These are phyloP conservation scores for Ogataea nonfermentans DNA, from an alignment of 805 yeast species.

Conservation along the genomic window DNA sequence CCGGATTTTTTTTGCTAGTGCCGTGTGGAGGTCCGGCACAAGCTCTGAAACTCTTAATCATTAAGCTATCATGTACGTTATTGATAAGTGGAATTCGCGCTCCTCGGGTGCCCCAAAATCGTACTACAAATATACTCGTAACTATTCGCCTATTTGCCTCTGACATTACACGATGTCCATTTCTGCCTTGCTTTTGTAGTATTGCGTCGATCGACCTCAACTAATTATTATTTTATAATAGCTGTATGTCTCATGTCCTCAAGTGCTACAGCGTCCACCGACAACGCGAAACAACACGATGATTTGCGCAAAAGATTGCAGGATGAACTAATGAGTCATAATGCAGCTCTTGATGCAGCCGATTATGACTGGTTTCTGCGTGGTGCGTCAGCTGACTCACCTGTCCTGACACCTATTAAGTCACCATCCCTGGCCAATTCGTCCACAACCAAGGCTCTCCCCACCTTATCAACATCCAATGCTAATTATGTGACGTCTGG, in stretches of 20 bases:
- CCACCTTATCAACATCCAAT: conserved; percentile 24
- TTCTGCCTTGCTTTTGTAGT: neutral
- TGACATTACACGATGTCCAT: too few species aligned
- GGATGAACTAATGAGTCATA: conserved; percentile 23
- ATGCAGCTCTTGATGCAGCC: conserved; percentile 21
- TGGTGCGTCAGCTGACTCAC: conserved; percentile 12
- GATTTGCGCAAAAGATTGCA: conserved; percentile 30
- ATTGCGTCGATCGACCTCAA: conserved; percentile 5
- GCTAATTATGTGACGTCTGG: conserved; percentile 10
- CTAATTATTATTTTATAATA: too few species aligned
- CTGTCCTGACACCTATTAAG: conserved; percentile 23
- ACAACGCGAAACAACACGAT: conserved; percentile 28
- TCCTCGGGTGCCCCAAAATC: too few species aligned
- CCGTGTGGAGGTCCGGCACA: neutral
- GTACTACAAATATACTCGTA: too few species aligned
- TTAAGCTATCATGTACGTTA: too few species aligned
- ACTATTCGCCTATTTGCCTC: too few species aligned
- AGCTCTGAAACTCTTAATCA: too few species aligned
- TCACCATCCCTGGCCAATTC: conserved; percentile 28
- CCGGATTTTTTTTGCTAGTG: neutral
- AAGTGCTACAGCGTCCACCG: conserved; percentile 12
- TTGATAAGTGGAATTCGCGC: too few species aligned
- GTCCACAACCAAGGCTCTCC: conserved; percentile 26
- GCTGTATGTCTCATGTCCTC: conserved; percentile 10
- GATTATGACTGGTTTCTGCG: conserved; percentile 35